Conservation (phyloP, 495 filamentous ascomycete species). For the Xylaria bambusicola region DNA sequence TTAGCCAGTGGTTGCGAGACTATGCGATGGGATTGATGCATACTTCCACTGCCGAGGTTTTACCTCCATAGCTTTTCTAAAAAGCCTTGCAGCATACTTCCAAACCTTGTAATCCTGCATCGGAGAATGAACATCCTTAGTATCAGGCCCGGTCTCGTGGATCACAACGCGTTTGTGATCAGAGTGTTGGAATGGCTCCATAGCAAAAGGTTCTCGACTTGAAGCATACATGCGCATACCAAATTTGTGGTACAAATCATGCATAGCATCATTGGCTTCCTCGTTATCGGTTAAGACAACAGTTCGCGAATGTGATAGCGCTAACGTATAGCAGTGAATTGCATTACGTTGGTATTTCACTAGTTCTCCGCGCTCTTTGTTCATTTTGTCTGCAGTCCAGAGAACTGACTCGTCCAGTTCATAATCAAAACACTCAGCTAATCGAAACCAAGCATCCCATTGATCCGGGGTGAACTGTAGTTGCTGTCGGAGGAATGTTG, state of each 20-base stretch:
- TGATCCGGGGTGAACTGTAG: constrained; percentile 79
- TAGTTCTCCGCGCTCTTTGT: constrained; percentile 76
- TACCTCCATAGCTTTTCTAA: constrained; percentile 69
- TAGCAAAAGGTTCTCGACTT: constrained; percentile 86
- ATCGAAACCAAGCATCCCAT: constrained; percentile 96
- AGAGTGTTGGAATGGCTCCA: constrained; percentile 74
- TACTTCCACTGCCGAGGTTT: constrained; percentile 84
- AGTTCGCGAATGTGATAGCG: constrained; percentile 69
- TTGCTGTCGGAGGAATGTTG: constrained; percentile 79
- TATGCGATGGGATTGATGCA: constrained; percentile 33
- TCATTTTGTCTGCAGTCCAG: constrained; percentile 96
- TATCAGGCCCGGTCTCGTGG: constrained; percentile 62
- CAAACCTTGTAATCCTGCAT: constrained; percentile 77
- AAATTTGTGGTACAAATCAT: constrained; percentile 87
- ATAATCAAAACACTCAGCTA: constrained; percentile 88
- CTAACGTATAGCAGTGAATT: constrained; percentile 94
- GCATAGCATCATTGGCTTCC: constrained; percentile 66
- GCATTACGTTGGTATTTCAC: constrained; percentile 74
- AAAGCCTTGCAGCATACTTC: constrained; percentile 82
- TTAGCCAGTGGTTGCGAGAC: constrained; percentile 2
- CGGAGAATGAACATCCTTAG: constrained; percentile 69
- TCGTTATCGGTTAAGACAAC: constrained; percentile 60
- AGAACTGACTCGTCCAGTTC: constrained; percentile 89
- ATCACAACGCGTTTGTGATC: constrained; percentile 80
- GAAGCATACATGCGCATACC: constrained; percentile 87